Percentiles rank a stretch among this genome's conserved stretches.
Evolutionary conservation across 1,139 yeast species (phyloP).

Genomic region (Candida tetrigidarum): DNA sequence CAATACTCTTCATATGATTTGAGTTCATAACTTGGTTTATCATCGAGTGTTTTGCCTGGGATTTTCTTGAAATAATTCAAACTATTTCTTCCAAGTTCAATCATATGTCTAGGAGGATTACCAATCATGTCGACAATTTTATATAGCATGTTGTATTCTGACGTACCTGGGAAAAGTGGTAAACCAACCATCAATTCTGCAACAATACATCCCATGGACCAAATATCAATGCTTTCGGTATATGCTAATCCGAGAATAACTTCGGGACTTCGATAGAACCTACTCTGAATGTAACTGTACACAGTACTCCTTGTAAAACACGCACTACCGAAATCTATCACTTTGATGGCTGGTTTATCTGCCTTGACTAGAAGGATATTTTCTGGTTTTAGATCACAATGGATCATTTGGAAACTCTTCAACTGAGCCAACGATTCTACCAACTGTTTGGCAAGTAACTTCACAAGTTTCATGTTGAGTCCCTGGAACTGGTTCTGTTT

Average conservation of each 20-base stretch:
- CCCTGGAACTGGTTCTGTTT: constrained; percentile 97
- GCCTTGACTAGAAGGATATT: constrained; percentile 82
- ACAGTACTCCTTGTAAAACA: constrained; percentile 91
- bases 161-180: constrained; percentile 94
- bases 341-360: constrained; percentile 86
- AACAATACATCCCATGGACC: constrained; percentile 97
- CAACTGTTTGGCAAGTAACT: constrained; percentile 77
- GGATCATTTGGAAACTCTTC: constrained; percentile 85
- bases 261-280: constrained; percentile 97
- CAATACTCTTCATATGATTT: constrained; percentile 44
- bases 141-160: constrained; percentile 88
- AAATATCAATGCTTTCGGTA: constrained; percentile 94
- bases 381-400: constrained; percentile 97
- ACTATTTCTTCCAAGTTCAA: constrained; percentile 91
- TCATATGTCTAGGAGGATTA: constrained; percentile 93
- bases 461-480: constrained; percentile 76
- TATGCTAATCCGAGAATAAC: constrained; percentile 90
- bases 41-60: constrained; percentile 26
- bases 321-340: constrained; percentile 96
- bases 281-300: constrained; percentile 92
- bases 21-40: constrained; percentile 34
- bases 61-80: constrained; percentile 64
- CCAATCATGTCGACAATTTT: constrained; percentile 87
- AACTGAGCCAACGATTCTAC: constrained; percentile 79
- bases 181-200: constrained; percentile 93